phyloP scores from a whole-genome alignment of 1,139 yeast genomes.

The Kodamaea alishanica region DNA sequence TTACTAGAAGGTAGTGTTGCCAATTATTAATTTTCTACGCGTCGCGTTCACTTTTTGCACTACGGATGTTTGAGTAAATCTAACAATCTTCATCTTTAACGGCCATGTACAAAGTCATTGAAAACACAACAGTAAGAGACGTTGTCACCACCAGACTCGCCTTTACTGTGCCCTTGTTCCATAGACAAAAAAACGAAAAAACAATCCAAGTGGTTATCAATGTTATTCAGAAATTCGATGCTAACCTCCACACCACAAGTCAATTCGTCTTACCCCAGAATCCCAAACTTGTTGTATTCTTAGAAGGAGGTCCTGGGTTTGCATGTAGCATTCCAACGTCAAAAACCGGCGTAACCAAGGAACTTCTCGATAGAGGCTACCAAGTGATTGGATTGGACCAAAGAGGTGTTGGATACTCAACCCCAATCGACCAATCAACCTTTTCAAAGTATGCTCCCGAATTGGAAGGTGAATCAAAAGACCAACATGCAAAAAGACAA shows the following conservation, averaged over 20 bases:
- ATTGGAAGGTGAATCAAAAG: conserved; percentile 10
- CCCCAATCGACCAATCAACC: conserved; percentile 38
- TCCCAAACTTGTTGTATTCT: conserved; percentile 37
- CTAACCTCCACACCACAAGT: conserved; percentile 13
- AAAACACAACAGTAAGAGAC: conserved; percentile 26
- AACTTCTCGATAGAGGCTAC: conserved; percentile 41
- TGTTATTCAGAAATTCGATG: conserved; percentile 31
- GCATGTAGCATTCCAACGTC: conserved; percentile 40
- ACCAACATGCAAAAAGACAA: conserved; percentile 23
- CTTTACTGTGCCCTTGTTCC: conserved; percentile 26
- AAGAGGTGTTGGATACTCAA: conserved; percentile 55
- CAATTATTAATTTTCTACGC: too few species aligned
- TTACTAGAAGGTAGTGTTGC: too few species aligned
- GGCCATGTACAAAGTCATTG: conserved; percentile 17
- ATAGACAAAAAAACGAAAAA: conserved; percentile 11
- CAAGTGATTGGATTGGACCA: conserved; percentile 52
- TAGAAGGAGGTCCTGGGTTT: conserved; percentile 63
- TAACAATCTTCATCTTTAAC: not conserved
- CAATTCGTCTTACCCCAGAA: conserved; percentile 21
- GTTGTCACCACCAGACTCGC: conserved; percentile 14
- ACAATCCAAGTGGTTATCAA: conserved; percentile 32
- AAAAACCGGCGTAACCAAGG: conserved; percentile 33
- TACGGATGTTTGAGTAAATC: too few species aligned
- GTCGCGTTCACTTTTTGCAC: not conserved
- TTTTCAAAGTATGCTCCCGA: conserved; percentile 19